Evolutionary conservation across 805 yeast genomes (phyloP).

Genomic region (Candida xiaguanensis): DNA sequence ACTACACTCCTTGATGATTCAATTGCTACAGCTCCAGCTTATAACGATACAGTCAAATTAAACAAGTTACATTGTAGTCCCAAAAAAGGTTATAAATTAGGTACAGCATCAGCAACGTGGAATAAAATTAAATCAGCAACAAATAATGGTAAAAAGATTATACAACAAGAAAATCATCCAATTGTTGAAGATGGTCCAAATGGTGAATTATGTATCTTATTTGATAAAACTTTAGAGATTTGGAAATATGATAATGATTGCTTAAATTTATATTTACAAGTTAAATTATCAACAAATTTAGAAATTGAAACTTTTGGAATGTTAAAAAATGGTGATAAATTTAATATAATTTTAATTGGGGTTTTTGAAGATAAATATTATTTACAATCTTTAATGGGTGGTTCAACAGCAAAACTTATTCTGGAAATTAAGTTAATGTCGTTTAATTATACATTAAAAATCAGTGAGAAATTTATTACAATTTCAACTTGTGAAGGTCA

Average conservation of each 20-base stretch:
- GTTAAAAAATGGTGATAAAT: background rate
- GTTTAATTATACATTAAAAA: constrained; percentile 13
- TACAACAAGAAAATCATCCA: constrained; percentile 20
- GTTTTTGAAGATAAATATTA: background rate
- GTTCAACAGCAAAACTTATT: background rate
- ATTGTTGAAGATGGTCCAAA: constrained; percentile 25
- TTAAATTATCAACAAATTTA: constrained; percentile 2
- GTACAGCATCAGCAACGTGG: constrained; percentile 42
- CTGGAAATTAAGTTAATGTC: background rate
- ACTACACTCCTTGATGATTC: background rate
- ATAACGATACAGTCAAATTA: constrained; percentile 5
- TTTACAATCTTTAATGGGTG: background rate
- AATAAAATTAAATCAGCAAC: constrained; percentile 37
- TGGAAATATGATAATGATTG: constrained; percentile 30
- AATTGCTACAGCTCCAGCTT: background rate
- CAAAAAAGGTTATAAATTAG: constrained; percentile 33
- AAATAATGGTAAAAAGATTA: constrained; percentile 31
- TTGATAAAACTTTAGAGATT: constrained; percentile 20
- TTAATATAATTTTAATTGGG: background rate
- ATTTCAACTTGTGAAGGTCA: constrained; percentile 22
- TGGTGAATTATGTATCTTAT: constrained; percentile 31
- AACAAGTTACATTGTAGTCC: constrained; percentile 22
- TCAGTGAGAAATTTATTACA: constrained; percentile 18
- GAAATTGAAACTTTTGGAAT: constrained; percentile 1
- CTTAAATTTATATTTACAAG: constrained; percentile 17